Conservation (phyloP, 148 eudicot species). For the Agrostemma githago region DNA sequence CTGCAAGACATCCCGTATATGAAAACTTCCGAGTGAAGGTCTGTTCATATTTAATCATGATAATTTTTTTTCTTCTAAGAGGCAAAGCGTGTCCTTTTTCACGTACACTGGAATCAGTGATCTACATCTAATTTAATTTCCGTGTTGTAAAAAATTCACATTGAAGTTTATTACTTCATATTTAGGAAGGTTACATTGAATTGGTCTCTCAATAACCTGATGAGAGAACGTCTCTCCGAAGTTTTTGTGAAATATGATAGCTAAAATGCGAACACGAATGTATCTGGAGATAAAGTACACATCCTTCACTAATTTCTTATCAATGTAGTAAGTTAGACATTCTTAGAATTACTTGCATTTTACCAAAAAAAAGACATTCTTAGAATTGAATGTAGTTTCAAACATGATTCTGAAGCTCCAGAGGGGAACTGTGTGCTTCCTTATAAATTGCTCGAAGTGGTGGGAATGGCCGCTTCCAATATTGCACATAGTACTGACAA, state of each 20-base stretch:
- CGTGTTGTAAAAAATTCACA: too few relatives aligned
- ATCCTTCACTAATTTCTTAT: not conserved
- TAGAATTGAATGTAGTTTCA: not conserved
- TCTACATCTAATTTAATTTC: not conserved
- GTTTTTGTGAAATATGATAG: not conserved
- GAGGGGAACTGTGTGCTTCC: not conserved
- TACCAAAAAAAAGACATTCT: too few relatives aligned
- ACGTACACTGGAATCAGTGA: not conserved
- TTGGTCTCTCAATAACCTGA: not conserved
- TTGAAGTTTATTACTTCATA: not conserved
- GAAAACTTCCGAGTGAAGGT: slow-evolving; percentile 98
- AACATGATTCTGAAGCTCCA: slow-evolving; percentile 2
- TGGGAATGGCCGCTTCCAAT: not conserved
- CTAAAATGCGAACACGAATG: not conserved
- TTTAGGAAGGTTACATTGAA: not conserved
- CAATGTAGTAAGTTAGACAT: not conserved
- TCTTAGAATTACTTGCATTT: too few relatives aligned
- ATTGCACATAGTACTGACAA: too few relatives aligned
- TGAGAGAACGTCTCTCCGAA: too few relatives aligned
- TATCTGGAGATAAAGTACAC: not conserved
- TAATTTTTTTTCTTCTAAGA: not conserved
- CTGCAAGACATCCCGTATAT: slow-evolving; percentile 87
- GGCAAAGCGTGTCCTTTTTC: not conserved
- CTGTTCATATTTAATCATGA: slow-evolving; percentile 9
- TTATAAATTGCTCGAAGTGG: not conserved